These are phyloP conservation scores for Solanum bulbocastanum DNA, from an alignment of 257 asterid species.

Conservation along the genomic window DNA sequence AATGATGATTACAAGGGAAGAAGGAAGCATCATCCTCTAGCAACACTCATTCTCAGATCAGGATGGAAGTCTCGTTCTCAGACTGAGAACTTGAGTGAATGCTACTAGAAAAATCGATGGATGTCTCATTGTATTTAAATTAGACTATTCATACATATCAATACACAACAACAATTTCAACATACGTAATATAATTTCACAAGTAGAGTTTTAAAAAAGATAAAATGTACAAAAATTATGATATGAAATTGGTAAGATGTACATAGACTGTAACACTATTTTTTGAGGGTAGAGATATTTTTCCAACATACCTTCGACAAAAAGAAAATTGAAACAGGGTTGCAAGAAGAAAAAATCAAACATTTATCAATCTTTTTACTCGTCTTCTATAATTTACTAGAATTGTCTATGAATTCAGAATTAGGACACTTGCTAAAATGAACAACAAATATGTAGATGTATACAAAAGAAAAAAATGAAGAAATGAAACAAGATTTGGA, in stretches of 20 bases:
- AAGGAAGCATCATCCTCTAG: not conserved
- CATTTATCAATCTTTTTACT: not conserved
- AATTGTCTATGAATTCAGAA: not conserved
- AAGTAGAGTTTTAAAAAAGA: not conserved
- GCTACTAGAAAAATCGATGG: not conserved
- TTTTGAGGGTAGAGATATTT: not conserved
- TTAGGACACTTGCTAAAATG: not conserved
- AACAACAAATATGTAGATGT: not conserved
- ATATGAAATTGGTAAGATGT: too few relatives aligned
- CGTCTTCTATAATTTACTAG: not conserved
- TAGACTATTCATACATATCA: not conserved
- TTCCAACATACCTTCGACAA: not conserved
- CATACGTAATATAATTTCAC: not conserved
- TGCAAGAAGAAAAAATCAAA: not conserved
- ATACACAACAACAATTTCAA: not conserved
- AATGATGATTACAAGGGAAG: not conserved
- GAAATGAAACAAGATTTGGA: not conserved
- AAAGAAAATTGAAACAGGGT: not conserved
- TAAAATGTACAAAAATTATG: too few relatives aligned
- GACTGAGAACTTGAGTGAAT: not conserved
- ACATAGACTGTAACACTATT: not conserved
- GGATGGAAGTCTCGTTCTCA: not conserved
- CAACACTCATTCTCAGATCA: not conserved
- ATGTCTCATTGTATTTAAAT: not conserved
- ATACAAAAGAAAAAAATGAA: not conserved